These are phyloP conservation scores for Salix dunnii DNA, from an alignment of 345 rosid genomes.

Conservation along the genomic window DNA sequence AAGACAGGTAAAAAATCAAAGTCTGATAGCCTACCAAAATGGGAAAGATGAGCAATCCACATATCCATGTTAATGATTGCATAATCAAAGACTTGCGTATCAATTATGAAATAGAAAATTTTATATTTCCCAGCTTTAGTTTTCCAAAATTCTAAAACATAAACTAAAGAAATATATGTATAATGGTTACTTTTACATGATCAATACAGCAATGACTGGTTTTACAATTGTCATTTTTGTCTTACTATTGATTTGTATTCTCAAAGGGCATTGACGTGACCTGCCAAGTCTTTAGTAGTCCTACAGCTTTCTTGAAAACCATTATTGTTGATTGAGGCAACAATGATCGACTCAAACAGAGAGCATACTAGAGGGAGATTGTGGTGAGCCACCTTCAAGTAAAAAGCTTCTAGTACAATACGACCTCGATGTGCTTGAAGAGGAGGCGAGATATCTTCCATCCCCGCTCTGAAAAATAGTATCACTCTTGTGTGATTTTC, in stretches of 20 bases:
- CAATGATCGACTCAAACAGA: conserved; percentile 35
- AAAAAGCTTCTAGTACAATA: conserved; percentile 84
- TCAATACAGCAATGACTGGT: background rate
- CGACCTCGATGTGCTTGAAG: conserved; percentile 92
- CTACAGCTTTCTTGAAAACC: conserved; percentile 9
- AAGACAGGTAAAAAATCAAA: too few species aligned
- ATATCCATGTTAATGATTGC: background rate
- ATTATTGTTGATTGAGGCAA: background rate
- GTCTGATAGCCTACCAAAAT: too few species aligned
- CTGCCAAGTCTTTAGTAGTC: background rate
- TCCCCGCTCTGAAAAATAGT: conserved; percentile 54
- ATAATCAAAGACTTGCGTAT: too few species aligned
- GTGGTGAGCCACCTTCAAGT: conserved; percentile 83
- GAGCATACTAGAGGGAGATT: conserved; percentile 54
- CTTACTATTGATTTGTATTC: background rate
- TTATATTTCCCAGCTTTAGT: conserved; percentile 16
- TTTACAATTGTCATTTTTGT: background rate
- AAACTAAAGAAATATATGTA: background rate
- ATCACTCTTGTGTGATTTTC: conserved; percentile 52
- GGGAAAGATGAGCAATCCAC: background rate
- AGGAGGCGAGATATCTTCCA: conserved; percentile 68
- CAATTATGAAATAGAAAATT: conserved; percentile 13
- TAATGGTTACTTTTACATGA: background rate
- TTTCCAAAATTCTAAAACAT: background rate
- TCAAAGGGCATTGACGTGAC: background rate